Percentiles rank a stretch among this genome's conserved stretches.
phyloP scores from a whole-genome alignment of 2,329 filamentous ascomycete genomes.

The Elsinoe batatas region DNA sequence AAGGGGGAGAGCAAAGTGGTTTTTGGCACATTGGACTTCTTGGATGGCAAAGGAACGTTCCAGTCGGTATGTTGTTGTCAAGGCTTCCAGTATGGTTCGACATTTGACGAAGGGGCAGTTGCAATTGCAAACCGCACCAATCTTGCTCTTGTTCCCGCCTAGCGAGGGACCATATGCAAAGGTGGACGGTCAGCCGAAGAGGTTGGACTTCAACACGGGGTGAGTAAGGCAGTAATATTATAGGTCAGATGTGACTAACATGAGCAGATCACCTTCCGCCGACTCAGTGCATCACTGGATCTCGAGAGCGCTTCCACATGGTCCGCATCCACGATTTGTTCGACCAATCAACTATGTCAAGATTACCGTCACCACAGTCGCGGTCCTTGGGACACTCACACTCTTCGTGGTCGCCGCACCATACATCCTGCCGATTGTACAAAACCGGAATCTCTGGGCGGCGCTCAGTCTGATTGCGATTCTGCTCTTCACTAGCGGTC shows the following conservation, averaged over 20 bases:
- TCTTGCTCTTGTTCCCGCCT: slow-evolving; percentile 78
- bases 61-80: slow-evolving; percentile 55
- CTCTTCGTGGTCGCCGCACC: slow-evolving; percentile 62
- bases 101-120: slow-evolving; percentile 47
- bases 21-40: slow-evolving; percentile 80
- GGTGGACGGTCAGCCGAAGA: slow-evolving; percentile 55
- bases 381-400: slow-evolving; percentile 60
- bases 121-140: slow-evolving; percentile 85
- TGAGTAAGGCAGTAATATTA: slow-evolving; percentile 35
- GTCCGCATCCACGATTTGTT: slow-evolving; percentile 65
- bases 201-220: slow-evolving; percentile 80
- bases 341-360: slow-evolving; percentile 82
- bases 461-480: slow-evolving; percentile 80
- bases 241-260: neutral
- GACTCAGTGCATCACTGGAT: slow-evolving; percentile 75
- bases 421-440: slow-evolving; percentile 69
- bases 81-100: neutral
- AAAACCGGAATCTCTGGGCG: slow-evolving; percentile 91
- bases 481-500: slow-evolving; percentile 85
- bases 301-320: slow-evolving; percentile 61
- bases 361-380: slow-evolving; percentile 57
- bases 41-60: slow-evolving; percentile 73
- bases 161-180: slow-evolving; percentile 73
- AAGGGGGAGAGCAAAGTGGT: slow-evolving; percentile 60
- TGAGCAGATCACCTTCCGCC: slow-evolving; percentile 54